Conservation (phyloP, 768 basidiomycete genomes). For the Leucocoprinus birnbaumii region DNA sequence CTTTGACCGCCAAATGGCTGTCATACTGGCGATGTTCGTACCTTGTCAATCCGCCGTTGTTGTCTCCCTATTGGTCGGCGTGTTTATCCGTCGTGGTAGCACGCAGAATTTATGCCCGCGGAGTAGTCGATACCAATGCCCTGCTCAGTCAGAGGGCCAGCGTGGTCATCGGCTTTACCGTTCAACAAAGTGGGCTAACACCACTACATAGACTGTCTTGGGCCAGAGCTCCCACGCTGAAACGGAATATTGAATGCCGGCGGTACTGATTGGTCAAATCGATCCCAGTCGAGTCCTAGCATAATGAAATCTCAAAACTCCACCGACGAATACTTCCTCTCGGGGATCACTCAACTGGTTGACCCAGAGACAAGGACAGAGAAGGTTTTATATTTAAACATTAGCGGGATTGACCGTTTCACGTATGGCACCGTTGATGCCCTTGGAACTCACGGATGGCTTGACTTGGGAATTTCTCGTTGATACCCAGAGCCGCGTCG, state of each 20-base stretch:
- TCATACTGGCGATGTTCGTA: too few relatives aligned
- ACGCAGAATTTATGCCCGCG: background rate
- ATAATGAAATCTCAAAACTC: background rate
- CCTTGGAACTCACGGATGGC: background rate
- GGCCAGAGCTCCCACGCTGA: background rate
- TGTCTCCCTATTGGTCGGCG: background rate
- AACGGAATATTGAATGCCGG: too few relatives aligned
- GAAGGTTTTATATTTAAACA: background rate
- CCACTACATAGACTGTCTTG: background rate
- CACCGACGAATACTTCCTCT: background rate
- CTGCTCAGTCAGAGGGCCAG: background rate
- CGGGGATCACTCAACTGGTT: background rate
- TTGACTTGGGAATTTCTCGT: conserved; percentile 2
- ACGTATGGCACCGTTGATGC: background rate
- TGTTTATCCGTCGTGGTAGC: background rate
- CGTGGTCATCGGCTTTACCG: background rate
- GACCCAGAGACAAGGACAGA: background rate
- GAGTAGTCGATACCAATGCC: background rate
- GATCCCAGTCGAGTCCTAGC: background rate
- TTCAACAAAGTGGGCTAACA: background rate
- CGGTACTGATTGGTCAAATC: too few relatives aligned
- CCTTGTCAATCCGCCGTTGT: too few relatives aligned
- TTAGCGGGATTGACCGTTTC: background rate
- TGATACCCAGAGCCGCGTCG: background rate
- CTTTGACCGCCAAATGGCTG: too few relatives aligned